phyloP scores from a whole-genome alignment of 805 yeast species.

The Schwanniomyces vanrijiae region DNA sequence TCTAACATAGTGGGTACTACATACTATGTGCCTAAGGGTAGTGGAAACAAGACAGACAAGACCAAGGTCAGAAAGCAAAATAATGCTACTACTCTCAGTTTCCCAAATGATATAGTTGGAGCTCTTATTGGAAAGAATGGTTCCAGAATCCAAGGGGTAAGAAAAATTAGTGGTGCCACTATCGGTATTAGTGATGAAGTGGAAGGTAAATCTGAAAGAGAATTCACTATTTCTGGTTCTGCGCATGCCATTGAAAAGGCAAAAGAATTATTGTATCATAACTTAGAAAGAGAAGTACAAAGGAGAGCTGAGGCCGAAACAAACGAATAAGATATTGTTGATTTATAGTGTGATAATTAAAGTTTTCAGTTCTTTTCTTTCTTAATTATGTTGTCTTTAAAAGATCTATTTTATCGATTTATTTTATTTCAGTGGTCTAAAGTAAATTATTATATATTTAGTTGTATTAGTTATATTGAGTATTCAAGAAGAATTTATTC shows the following conservation, averaged over 20 bases:
- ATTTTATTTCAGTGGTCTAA: not conserved
- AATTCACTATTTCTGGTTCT: slow-evolving; percentile 70
- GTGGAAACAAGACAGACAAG: slow-evolving; percentile 4
- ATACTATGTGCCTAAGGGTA: slow-evolving; percentile 56
- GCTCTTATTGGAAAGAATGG: slow-evolving; percentile 88
- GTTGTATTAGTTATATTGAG: not conserved
- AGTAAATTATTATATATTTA: slow-evolving; percentile 1
- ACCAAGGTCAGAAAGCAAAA: slow-evolving; percentile 3
- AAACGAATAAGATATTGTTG: slow-evolving; percentile 4
- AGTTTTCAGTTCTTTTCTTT: not conserved
- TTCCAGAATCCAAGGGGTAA: slow-evolving; percentile 79
- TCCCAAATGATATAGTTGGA: slow-evolving; percentile 84
- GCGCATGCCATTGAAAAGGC: slow-evolving; percentile 58
- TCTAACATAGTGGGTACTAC: slow-evolving; percentile 64
- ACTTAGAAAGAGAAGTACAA: slow-evolving; percentile 57
- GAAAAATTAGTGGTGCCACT: slow-evolving; percentile 74
- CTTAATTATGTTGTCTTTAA: not conserved
- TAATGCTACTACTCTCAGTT: slow-evolving; percentile 46
- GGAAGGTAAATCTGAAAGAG: slow-evolving; percentile 61
- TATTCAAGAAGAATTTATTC: not conserved
- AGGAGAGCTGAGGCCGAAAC: slow-evolving; percentile 30
- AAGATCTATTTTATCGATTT: not conserved
- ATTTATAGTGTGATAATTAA: not conserved
- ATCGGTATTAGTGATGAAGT: slow-evolving; percentile 74
- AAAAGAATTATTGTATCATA: slow-evolving; percentile 54